Evolutionary conservation across 331 rosid species (phyloP), one percentile per base, ranked within the genome.

Genomic region (Prunus yedoensis): DNA sequence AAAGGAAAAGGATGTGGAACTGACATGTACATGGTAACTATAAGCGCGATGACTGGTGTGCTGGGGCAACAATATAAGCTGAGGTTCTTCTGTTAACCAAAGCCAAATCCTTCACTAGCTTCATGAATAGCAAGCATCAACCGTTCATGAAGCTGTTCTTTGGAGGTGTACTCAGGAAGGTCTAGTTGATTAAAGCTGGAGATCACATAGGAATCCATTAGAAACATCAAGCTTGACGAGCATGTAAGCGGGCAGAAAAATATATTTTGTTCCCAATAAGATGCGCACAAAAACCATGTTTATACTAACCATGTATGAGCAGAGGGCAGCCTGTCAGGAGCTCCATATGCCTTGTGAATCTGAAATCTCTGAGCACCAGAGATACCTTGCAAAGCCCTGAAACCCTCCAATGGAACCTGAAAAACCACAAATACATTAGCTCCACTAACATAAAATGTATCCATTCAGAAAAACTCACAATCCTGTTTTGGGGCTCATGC

Each of bases 321-420:
- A 3, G 98, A 95, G 51, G 99, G 99, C 50, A 95, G 82, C 58
- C 98, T 83, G 85, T 95, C 99, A 47, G 99, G 98, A 81, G 96
- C 93, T 70, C 99, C 99, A 77, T 95, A 95, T 17, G 99, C 98
- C 89, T 91, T 95, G 89, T 92, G 99, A 82, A 95, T 89, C 88
- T 95, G 99, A 86, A 95, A 95, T 92, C 90, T 88, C 77, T 95
- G 99, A 65, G 99, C 89, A 77, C 99, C 99, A 67, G 99, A 95
- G 71, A 95, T 92, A 68, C 99, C 99, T 89, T 95, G 98, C 91
- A 95, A 87, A 51, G 98, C 98, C 89, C 80, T 92, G 76, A 95
- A 95, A 72, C 99, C 99, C 76, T 95, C 99, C 89, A 95, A 79
- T 3, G 99, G 99, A 86, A 95, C 97, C 99, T 95, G 90, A 74